A percentile compares a stretch with the other conserved stretches of the same genome.
These are phyloP conservation scores for Cladosporium sp. DNA, from an alignment of 2,329 filamentous ascomycete genomes.

Conservation along the genomic window DNA sequence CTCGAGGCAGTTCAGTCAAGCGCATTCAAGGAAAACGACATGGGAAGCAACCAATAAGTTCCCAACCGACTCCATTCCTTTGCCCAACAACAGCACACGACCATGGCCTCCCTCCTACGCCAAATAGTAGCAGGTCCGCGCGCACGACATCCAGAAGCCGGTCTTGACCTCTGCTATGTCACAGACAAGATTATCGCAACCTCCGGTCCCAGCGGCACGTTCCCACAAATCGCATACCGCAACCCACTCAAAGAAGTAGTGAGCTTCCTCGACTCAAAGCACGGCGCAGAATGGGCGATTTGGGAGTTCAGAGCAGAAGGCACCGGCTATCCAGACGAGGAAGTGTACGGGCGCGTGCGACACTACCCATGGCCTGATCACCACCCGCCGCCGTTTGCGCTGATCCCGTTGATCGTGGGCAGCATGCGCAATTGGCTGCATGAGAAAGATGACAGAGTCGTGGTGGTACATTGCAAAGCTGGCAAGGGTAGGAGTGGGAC, in stretches of 20 bases:
- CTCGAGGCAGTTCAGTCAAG: background rate
- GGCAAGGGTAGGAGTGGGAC: conserved; percentile 93
- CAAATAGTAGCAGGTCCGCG: conserved; percentile 90
- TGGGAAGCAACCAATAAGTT: background rate
- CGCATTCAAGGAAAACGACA: background rate
- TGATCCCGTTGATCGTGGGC: conserved; percentile 85
- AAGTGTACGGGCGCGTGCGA: conserved; percentile 79
- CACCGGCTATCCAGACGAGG: conserved; percentile 88
- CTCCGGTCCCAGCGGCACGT: conserved; percentile 85
- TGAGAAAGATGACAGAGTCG: conserved; percentile 62
- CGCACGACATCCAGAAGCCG: conserved; percentile 78
- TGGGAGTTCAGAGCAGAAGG: conserved; percentile 98
- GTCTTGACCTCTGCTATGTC: conserved; percentile 93
- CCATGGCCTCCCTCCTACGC: conserved; percentile 71
- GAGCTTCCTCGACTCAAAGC: conserved; percentile 80
- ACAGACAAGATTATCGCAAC: conserved; percentile 76
- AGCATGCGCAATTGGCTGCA: conserved; percentile 89
- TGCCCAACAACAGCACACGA: background rate
- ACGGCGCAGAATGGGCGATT: conserved; percentile 83
- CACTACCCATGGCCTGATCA: conserved; percentile 98
- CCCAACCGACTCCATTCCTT: background rate
- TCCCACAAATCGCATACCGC: conserved; percentile 88
- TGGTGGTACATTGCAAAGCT: conserved; percentile 95
- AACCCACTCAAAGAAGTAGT: conserved; percentile 89
- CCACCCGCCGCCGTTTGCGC: conserved; percentile 87